Base-by-base conservation (phyloP, 2,329 filamentous ascomycete species). In the Curvularia sp. region DNA sequence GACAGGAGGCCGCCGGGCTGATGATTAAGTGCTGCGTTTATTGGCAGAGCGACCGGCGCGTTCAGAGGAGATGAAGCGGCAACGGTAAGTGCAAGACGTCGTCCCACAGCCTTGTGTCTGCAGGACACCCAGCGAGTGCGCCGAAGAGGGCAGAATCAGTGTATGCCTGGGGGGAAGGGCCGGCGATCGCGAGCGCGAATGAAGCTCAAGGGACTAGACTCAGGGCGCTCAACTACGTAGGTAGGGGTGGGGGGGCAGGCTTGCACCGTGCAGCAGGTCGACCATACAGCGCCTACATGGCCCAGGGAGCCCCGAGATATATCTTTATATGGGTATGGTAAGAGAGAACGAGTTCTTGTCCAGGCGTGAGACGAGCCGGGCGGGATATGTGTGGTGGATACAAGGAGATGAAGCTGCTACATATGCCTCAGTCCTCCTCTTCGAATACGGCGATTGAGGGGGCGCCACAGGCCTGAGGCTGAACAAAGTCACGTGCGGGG, bases 21-120 rank as follows among this genome's bases (percentile, higher is more conserved):
- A 70, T 69, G 62, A 70, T 67, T 64, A 66, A 60, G 65, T 61
- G 64, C 51, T 53, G 60, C 53, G 57, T 57, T 38, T 53, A 58
- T 41, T 55, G 57, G 60, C 59, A 62, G 51, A 64, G 66, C 60
- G 63, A 55, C 66, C 64, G 62, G 65, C 63, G 65, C 63, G 59
- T 59, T 43, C 62, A 62, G 53, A 49, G 57, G 59, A 57, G 62
- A 50, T 64, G 59, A 61, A 65, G 65, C 60, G 59, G 61, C 61
- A 69, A 57, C 57, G 30, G 61, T 23, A 61, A 64, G 50, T 55
- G 53, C 63, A 52, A 49, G 55, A 46, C 48, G 34, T 36, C 42
- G 66, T 63, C 65, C 55, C 63, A 58, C 60, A 67, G 64, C 60
- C 42, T 46, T 45, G 9, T 45, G 28, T 67, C 65, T 61, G 65